These are phyloP conservation scores for Phytophthora melonis DNA, from an alignment of 352 stramenopile species.

Conservation along the genomic window DNA sequence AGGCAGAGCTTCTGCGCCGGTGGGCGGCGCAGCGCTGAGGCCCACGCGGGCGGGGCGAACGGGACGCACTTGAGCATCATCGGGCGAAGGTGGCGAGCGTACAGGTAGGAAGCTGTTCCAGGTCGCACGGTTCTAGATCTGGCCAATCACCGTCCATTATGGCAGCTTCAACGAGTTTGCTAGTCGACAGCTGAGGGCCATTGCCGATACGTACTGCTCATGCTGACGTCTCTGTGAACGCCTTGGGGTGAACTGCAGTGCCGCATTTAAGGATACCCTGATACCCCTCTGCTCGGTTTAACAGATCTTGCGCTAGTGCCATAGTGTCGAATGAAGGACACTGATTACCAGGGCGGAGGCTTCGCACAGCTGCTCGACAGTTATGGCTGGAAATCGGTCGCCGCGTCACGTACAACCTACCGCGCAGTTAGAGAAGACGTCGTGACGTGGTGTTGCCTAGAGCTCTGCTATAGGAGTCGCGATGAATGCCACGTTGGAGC, in stretches of 20 bases:
- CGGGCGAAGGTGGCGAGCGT: background rate
- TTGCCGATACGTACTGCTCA: background rate
- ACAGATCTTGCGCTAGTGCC: no score
- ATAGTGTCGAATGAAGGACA: no score
- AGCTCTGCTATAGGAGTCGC: background rate
- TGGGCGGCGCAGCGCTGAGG: slow-evolving; percentile 52
- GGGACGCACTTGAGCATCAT: slow-evolving; percentile 71
- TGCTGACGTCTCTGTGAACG: no score
- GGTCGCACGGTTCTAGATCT: background rate
- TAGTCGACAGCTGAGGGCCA: background rate
- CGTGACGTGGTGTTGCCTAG: background rate
- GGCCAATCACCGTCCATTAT: slow-evolving; percentile 22
- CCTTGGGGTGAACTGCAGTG: no score
- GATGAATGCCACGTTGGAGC: background rate
- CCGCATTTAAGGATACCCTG: no score
- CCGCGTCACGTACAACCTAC: background rate
- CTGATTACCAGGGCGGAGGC: background rate
- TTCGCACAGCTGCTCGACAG: background rate
- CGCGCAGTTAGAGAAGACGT: background rate
- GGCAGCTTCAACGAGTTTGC: slow-evolving; percentile 15
- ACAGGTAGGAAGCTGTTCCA: background rate
- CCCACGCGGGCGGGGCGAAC: slow-evolving; percentile 72
- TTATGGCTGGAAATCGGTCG: background rate
- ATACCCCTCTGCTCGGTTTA: no score
- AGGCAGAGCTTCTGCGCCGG: slow-evolving; percentile 63